phyloP scores from a whole-genome alignment of 163 green algal species.

The Chlorella variabilis region DNA sequence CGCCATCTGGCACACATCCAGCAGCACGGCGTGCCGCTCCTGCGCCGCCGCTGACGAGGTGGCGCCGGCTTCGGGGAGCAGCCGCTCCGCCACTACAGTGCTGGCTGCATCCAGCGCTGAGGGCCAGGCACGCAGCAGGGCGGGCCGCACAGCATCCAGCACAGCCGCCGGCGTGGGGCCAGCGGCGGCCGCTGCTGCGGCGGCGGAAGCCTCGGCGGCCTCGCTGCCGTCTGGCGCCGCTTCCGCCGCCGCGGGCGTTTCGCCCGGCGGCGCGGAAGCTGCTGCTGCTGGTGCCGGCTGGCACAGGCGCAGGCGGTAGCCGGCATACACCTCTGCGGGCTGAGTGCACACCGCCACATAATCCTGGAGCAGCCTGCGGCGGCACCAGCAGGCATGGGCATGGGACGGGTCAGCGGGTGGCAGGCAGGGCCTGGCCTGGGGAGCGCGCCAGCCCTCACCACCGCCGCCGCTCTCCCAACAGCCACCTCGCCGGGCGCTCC shows the following conservation, averaged over 20 bases:
- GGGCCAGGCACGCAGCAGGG: constrained; percentile 60
- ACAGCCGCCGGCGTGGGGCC: constrained; percentile 36
- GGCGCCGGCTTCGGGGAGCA: background rate
- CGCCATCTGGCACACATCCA: constrained; percentile 59
- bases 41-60: background rate
- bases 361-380: constrained; percentile 65
- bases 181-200: background rate
- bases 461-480: too few species aligned
- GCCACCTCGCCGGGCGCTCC: too few species aligned
- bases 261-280: background rate
- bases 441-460: too few species aligned
- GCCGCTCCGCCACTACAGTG: constrained; percentile 46
- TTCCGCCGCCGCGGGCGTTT: background rate
- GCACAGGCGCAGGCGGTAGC: constrained; percentile 57
- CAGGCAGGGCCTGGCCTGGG: too few species aligned
- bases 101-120: constrained; percentile 63
- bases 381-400: background rate
- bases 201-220: too few species aligned
- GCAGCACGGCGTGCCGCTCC: constrained; percentile 43
- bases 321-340: constrained; percentile 38
- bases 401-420: too few species aligned
- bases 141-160: constrained; percentile 19
- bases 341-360: constrained; percentile 57
- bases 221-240: background rate
- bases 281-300: background rate